These are phyloP conservation scores for Hemerocallis citrina DNA, from an alignment of 106 monocot species.

Conservation along the genomic window DNA sequence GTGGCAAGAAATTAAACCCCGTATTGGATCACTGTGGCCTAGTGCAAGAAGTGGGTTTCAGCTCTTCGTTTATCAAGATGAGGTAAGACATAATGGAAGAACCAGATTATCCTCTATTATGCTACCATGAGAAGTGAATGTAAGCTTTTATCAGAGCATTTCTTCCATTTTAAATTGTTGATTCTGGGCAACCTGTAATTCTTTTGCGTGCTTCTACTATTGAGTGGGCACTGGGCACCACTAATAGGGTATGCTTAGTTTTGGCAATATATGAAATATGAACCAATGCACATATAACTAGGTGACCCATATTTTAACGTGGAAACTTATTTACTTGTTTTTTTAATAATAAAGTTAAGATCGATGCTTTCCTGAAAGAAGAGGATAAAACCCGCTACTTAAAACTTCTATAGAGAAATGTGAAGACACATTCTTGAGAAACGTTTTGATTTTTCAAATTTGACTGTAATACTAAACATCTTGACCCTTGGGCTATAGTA, in stretches of 20 bases:
- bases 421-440: too few species aligned
- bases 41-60: constrained; percentile 95
- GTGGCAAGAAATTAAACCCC: constrained; percentile 99
- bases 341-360: too few species aligned
- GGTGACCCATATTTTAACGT: too few species aligned
- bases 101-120: constrained; percentile 3
- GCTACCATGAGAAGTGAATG: neutral
- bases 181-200: neutral
- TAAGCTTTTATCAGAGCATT: too few species aligned
- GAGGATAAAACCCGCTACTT: too few species aligned
- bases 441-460: too few species aligned
- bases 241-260: neutral
- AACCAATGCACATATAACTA: too few species aligned
- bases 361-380: too few species aligned
- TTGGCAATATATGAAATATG: neutral
- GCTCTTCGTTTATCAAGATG: constrained; percentile 87
- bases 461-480: too few species aligned
- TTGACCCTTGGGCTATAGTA: too few species aligned
- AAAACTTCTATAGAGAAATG: too few species aligned
- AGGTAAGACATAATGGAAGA: constrained; percentile 33
- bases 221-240: neutral
- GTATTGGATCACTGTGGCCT: constrained; percentile 78
- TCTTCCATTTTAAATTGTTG: neutral
- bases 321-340: too few species aligned
- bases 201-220: neutral